Conservation (phyloP, 495 filamentous ascomycete species). For the Elasticomyces elasticus region DNA sequence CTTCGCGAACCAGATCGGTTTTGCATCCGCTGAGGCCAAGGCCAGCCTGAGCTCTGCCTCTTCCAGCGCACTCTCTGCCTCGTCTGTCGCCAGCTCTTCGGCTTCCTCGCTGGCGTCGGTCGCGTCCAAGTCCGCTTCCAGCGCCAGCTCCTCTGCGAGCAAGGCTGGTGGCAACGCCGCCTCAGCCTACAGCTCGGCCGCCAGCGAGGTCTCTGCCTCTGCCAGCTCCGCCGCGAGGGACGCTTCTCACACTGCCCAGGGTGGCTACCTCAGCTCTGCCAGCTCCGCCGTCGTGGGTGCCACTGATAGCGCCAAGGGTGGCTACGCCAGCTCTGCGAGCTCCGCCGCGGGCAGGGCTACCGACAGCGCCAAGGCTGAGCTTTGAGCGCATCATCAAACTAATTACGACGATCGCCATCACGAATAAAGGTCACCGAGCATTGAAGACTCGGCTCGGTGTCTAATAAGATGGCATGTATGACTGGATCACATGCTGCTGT, state of each 20-base stretch:
- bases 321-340: not conserved
- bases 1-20: constrained; percentile 67
- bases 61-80: constrained; percentile 18
- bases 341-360: constrained; percentile 1
- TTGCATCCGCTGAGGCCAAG: constrained; percentile 19
- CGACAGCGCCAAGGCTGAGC: constrained; percentile 12
- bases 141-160: constrained; percentile 28
- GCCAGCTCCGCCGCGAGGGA: constrained; percentile 3
- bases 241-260: not conserved
- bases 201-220: not conserved
- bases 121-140: constrained; percentile 22
- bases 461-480: not conserved
- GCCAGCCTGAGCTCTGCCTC: constrained; percentile 26
- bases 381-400: not conserved
- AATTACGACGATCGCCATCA: not conserved
- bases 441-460: not conserved
- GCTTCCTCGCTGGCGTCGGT: constrained; percentile 30
- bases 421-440: not conserved
- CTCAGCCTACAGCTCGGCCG: constrained; percentile 2
- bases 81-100: constrained; percentile 12
- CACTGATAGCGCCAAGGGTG: not conserved
- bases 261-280: not conserved
- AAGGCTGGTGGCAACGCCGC: constrained; percentile 18
- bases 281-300: not conserved
- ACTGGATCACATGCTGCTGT: not conserved